Evolutionary conservation across 2,329 filamentous ascomycete genomes (phyloP), one percentile per base, ranked within the genome.

Genomic region (Colletotrichum sp.): DNA sequence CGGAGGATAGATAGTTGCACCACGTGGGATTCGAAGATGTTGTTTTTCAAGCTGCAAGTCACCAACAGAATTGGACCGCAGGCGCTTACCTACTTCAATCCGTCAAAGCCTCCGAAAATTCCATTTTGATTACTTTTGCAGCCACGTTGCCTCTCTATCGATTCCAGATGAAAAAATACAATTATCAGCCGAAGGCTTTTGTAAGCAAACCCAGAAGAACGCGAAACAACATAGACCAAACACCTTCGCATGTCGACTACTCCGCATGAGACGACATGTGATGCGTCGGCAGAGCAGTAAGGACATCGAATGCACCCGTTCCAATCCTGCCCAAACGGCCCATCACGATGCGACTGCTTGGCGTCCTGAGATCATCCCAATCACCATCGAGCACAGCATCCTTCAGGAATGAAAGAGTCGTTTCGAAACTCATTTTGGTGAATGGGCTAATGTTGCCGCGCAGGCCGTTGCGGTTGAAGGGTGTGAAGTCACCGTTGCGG

Each of bases 371-470:
- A 81, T 97, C 94, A 84, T 99, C 97, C 90, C 92, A 95, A 84
- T 99, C 97, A 66, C 95, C 93, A 81, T 98, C 95, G 74, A 98
- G 88, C 30, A 98, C 94, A 2, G 97, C 96, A 82, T 99, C 97
- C 84, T 95, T 96, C 81, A 99, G 89, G 88, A 98, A 98, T 1
- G 94, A 93, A 52, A 99, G 91, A 4, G 97, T 99, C 6, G 97
- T 99, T 90, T 99, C 97, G 87, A 99, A 99, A 84, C 95, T 98
- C 96, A 99, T 99, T 90, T 99, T 99, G 86, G 97, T 96, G 80
- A 99, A 96, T 0, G 97, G 96, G 79, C 93, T 96, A 32, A 96
- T 93, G 81, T 95, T 96, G 78, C 95, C 93, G 82, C 92, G 93
- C 76, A 99, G 88, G 2, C 96, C 97, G 82, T 95, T 98, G 65